These are phyloP conservation scores for Pseudogymnoascus sp. DNA, from an alignment of 2,329 filamentous ascomycete genomes.

Conservation along the genomic window DNA sequence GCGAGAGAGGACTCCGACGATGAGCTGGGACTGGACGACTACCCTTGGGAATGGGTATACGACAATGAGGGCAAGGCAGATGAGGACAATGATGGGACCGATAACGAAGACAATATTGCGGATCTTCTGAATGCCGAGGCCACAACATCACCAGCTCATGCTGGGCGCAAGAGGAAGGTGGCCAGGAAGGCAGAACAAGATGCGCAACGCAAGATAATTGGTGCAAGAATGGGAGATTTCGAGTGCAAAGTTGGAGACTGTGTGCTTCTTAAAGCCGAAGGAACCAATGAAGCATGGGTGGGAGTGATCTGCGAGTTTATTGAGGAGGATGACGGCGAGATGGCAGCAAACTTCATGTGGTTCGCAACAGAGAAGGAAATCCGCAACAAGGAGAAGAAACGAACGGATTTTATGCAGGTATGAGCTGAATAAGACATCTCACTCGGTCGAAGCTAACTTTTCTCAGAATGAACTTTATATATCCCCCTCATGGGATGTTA, in stretches of 20 bases:
- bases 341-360: conserved; percentile 88
- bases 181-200: conserved; percentile 22
- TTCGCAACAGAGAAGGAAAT: conserved; percentile 90
- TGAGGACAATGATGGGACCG: conserved; percentile 7
- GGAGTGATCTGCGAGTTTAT: conserved; percentile 79
- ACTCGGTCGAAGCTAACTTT: conserved; percentile 13
- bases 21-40: conserved; percentile 66
- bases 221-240: conserved; percentile 74
- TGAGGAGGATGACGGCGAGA: conserved; percentile 64
- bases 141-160: conserved; percentile 12
- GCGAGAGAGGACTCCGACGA: conserved; percentile 73
- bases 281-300: conserved; percentile 81
- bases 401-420: conserved; percentile 67
- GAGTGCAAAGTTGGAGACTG: conserved; percentile 74
- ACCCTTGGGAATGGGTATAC: conserved; percentile 76
- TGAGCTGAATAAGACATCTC: background rate
- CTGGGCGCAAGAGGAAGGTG: conserved; percentile 20
- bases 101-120: conserved; percentile 14
- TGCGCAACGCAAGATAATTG: conserved; percentile 51
- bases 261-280: conserved; percentile 80
- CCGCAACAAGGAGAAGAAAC: conserved; percentile 71
- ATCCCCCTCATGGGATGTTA: conserved; percentile 77
- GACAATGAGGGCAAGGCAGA: conserved; percentile 24
- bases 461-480: conserved; percentile 82
- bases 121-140: conserved; percentile 14